phyloP scores from a whole-genome alignment of 768 basidiomycete species.

The Russula compacta region DNA sequence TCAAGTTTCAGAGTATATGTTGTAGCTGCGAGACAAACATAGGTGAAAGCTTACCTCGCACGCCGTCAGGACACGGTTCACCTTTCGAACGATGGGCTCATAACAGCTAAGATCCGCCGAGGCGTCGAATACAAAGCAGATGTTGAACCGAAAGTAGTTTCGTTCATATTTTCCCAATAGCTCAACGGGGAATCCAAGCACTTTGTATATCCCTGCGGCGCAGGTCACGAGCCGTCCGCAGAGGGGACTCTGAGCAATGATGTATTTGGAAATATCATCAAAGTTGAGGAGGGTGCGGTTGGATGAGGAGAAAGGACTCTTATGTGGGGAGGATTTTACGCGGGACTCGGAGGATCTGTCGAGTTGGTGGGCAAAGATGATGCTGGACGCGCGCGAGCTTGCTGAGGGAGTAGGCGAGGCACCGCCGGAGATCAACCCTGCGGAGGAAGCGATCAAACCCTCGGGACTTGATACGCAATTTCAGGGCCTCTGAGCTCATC shows the following conservation, averaged over 20 bases:
- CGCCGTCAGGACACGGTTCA: slow-evolving; percentile 76
- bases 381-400: slow-evolving; percentile 43
- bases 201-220: slow-evolving; percentile 68
- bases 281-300: slow-evolving; percentile 72
- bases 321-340: slow-evolving; percentile 26
- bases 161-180: slow-evolving; percentile 66
- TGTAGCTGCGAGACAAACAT: not conserved
- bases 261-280: slow-evolving; percentile 84
- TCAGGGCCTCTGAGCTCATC: slow-evolving; percentile 80
- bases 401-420: slow-evolving; percentile 31
- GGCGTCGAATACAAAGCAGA: slow-evolving; percentile 94
- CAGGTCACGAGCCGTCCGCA: slow-evolving; percentile 87
- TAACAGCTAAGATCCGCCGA: slow-evolving; percentile 89
- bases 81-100: slow-evolving; percentile 92
- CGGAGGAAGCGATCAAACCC: slow-evolving; percentile 54
- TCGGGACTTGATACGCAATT: slow-evolving; percentile 90
- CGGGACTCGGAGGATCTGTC: slow-evolving; percentile 37
- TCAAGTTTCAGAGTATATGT: not conserved
- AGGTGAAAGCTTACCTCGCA: slow-evolving; percentile 67
- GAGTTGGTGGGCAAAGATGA: slow-evolving; percentile 32
- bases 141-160: slow-evolving; percentile 87
- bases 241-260: slow-evolving; percentile 79
- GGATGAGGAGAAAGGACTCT: slow-evolving; percentile 39
- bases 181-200: slow-evolving; percentile 87
- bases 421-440: slow-evolving; percentile 22